A percentile compares a stretch with the other conserved stretches of the same genome.
Evolutionary conservation across 73 alveolate species (phyloP).

Genomic region (Effrenium voratum): DNA sequence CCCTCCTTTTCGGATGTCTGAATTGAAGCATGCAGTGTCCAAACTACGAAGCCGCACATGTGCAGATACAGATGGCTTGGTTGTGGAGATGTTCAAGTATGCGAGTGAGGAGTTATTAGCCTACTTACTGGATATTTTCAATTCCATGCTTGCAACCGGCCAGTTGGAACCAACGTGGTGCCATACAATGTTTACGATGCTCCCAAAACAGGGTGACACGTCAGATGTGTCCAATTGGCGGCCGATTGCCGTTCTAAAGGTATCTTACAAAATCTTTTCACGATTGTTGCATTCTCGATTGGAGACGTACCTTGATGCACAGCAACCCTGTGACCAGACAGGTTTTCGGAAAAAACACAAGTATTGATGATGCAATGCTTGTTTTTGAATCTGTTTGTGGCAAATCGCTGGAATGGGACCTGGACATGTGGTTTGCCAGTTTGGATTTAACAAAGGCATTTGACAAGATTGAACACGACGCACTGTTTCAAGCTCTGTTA

Average conservation of each 20-base stretch:
- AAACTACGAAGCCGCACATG: background rate
- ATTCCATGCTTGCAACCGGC: background rate
- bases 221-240: background rate
- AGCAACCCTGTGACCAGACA: background rate
- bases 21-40: background rate
- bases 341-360: background rate
- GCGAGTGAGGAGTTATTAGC: background rate
- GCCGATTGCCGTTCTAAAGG: background rate
- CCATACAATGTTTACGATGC: background rate
- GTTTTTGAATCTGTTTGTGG: background rate
- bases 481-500: no score
- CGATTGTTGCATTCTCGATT: background rate
- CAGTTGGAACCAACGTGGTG: background rate
- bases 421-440: no score
- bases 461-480: no score
- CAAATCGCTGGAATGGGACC: no score
- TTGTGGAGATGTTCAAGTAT: background rate
- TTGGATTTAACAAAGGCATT: no score
- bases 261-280: background rate
- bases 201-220: background rate
- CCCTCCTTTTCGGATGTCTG: background rate
- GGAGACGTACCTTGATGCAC: background rate
- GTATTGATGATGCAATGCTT: background rate
- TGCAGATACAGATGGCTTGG: background rate
- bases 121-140: background rate